Base-by-base conservation (phyloP, 2,329 filamentous ascomycete genomes). In the Nothopassalora personata region DNA sequence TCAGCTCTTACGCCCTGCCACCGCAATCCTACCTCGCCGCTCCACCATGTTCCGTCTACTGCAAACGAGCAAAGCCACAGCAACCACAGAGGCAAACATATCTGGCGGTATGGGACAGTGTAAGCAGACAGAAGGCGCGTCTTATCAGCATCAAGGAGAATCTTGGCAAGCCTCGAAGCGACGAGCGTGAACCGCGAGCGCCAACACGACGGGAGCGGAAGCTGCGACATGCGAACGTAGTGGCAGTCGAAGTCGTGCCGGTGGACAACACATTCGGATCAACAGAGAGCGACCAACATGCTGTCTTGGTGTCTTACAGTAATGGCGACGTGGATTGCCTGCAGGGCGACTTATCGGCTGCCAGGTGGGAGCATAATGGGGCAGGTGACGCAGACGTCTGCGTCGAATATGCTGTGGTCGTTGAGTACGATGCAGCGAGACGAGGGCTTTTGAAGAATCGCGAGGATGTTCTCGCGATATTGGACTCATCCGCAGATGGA, bases 1-100 rank as follows among this genome's bases (percentile, higher is more conserved):
- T 84, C 18, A 81, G 82, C 34, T 86, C 84, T 15, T 85, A 86
- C 70, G 82, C 83, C 54, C 75, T 86, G 15, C 83, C 84, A 36
- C 84, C 84, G 30, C 80, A 84, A 67, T 80, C 82, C 27, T 78
- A 76, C 15, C 82, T 86, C 68, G 77, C 79, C 56, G 81, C 81
- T 54, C 75, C 80, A 34, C 84, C 84, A 54, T 83, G 78, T 68
- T 86, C 84, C 27, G 75, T 85, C 48, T 81, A 83, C 69, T 75
- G 77, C 62, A 82, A 80, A 68, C 70, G 76, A 48, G 67, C 72
- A 31, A 76, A 75, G 33, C 76, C 74, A 36, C 71, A 72, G 10
- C 66, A 71, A 3, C 74, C 79, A 1, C 79, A 77, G 57, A 78
- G 84, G 66, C 80, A 80, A 55, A 86, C 83, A 19, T 86, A 84